Evolutionary conservation across 352 stramenopile species (phyloP).

Genomic region (Globisporangium echinulatum): DNA sequence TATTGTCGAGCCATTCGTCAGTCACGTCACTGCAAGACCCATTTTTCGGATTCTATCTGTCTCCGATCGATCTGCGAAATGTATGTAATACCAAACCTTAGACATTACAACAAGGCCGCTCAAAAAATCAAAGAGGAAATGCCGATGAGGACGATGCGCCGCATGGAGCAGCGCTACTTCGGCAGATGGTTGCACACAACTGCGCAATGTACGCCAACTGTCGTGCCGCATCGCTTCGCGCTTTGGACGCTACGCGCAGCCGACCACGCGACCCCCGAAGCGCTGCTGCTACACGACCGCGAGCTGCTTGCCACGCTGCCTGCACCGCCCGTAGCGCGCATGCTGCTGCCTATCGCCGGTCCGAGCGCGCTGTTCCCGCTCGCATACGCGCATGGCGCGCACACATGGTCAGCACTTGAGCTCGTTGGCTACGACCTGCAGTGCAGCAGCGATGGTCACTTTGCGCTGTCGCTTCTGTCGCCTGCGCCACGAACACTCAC

Average conservation of each 20-base stretch:
- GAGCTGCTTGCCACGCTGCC: conserved; percentile 15
- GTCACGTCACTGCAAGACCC: too few relatives aligned
- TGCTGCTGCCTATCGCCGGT: conserved; percentile 19
- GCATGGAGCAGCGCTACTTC: background rate
- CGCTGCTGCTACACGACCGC: conserved; percentile 20
- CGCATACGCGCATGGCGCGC: conserved; percentile 3
- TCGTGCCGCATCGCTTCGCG: conserved; percentile 24
- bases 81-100: background rate
- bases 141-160: background rate
- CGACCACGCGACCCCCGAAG: conserved; percentile 1
- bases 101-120: background rate
- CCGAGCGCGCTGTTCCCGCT: background rate
- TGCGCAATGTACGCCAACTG: background rate
- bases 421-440: background rate
- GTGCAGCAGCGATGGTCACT: conserved; percentile 1
- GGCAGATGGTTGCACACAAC: background rate
- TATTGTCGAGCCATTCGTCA: too few relatives aligned
- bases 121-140: too few relatives aligned
- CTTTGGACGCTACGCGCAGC: conserved; percentile 27
- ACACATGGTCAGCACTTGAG: background rate
- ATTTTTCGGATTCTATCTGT: too few relatives aligned
- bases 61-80: too few relatives aligned
- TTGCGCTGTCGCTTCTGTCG: conserved; percentile 12
- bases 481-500: background rate
- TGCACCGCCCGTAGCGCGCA: conserved; percentile 15